These are phyloP conservation scores for Leccinum olivaceopallidum DNA, from an alignment of 768 basidiomycete genomes.

Conservation along the genomic window DNA sequence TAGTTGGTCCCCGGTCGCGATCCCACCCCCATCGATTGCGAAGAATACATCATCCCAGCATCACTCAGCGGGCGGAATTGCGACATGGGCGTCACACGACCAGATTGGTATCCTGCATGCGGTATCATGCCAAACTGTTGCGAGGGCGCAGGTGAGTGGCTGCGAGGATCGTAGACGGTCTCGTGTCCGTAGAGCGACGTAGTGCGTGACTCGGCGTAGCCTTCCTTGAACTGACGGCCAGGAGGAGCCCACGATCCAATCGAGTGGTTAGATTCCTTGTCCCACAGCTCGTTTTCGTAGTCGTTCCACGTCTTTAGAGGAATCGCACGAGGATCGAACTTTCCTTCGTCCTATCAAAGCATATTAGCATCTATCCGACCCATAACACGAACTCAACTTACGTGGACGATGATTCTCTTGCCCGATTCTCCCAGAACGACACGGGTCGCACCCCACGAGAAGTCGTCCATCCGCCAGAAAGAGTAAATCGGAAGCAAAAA, in stretches of 20 bases:
- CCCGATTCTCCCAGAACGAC: constrained; percentile 92
- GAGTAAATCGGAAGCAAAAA: constrained; percentile 93
- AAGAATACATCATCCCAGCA: constrained; percentile 48
- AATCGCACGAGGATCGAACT: constrained; percentile 91
- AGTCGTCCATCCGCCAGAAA: constrained; percentile 99
- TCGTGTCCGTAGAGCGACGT: constrained; percentile 86
- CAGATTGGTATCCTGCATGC: constrained; percentile 75
- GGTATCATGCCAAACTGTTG: constrained; percentile 52
- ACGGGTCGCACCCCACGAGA: constrained; percentile 94
- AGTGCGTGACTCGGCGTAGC: constrained; percentile 74
- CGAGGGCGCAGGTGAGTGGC: constrained; percentile 74
- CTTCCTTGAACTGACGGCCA: constrained; percentile 65
- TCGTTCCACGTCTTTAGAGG: constrained; percentile 97
- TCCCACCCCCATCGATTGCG: constrained; percentile 61
- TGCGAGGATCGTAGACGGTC: constrained; percentile 78
- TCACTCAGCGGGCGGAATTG: constrained; percentile 36
- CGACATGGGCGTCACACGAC: constrained; percentile 71
- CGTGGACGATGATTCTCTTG: constrained; percentile 94
- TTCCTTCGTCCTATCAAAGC: constrained; percentile 84
- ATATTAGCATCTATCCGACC: constrained; percentile 12
- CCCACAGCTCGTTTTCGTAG: constrained; percentile 97
- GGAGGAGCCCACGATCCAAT: constrained; percentile 93
- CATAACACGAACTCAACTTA: constrained; percentile 39
- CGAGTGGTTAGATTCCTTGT: constrained; percentile 94
- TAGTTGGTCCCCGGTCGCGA: constrained; percentile 78